Evolutionary conservation across 208 protist genomes (phyloP).

Genomic region (Acanthamoeba sp.): DNA sequence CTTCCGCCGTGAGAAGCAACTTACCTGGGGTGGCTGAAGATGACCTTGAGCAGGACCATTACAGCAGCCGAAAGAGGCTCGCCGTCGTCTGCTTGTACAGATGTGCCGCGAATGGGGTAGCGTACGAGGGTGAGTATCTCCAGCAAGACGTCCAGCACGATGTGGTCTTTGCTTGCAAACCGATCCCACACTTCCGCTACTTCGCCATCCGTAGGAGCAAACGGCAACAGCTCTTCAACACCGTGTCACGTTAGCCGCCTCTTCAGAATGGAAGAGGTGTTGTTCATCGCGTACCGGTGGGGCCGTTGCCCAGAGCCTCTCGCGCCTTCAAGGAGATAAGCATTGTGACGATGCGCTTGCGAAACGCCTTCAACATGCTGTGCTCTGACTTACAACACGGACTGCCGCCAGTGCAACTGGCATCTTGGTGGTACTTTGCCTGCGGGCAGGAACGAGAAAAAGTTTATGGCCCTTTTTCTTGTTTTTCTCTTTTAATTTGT

Average conservation of each 20-base stretch:
- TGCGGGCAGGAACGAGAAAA: too few relatives aligned
- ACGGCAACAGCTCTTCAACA: not conserved
- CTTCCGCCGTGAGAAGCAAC: too few relatives aligned
- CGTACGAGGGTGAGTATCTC: constrained; percentile 6
- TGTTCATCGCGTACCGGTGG: not conserved
- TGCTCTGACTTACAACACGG: not conserved
- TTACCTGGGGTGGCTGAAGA: not conserved
- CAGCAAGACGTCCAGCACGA: not conserved
- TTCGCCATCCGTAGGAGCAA: not conserved
- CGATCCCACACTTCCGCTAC: constrained; percentile 1
- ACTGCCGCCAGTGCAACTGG: too few relatives aligned
- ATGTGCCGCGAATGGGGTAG: not conserved
- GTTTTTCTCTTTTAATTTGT: not conserved
- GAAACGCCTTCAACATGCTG: not conserved
- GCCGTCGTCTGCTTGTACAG: not conserved
- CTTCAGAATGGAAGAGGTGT: not conserved
- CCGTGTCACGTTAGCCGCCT: not conserved
- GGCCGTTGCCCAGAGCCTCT: not conserved
- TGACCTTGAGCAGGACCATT: not conserved
- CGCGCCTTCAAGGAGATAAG: not conserved
- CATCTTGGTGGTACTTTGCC: too few relatives aligned
- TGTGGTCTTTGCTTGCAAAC: constrained; percentile 7
- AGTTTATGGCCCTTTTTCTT: not conserved
- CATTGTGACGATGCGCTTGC: constrained; percentile 10
- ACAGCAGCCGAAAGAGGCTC: not conserved